These are phyloP conservation scores for Elongisporangium undulatum DNA, from an alignment of 352 stramenopile species.

Conservation along the genomic window DNA sequence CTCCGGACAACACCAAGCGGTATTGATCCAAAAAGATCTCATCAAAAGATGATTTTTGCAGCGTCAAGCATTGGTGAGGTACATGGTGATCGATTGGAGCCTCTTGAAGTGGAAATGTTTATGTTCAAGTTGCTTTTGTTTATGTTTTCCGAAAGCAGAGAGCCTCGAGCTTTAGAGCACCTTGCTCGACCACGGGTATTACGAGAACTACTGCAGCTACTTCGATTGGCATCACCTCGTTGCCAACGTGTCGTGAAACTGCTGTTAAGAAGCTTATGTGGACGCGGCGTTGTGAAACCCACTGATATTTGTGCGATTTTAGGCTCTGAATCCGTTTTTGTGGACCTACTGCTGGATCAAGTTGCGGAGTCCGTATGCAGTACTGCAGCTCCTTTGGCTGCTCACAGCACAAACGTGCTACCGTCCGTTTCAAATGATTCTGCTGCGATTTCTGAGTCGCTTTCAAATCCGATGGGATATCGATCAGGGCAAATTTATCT, in stretches of 20 bases:
- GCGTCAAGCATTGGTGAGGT: constrained; percentile 27
- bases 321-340: constrained; percentile 72
- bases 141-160: constrained; percentile 74
- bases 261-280: constrained; percentile 66
- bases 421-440: not conserved
- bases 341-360: constrained; percentile 85
- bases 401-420: constrained; percentile 42
- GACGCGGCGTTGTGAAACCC: constrained; percentile 62
- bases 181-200: constrained; percentile 59
- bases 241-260: constrained; percentile 83
- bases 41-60: constrained; percentile 33
- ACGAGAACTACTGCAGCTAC: constrained; percentile 69
- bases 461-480: constrained; percentile 81
- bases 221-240: constrained; percentile 69
- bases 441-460: constrained; percentile 48
- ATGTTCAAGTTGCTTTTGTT: constrained; percentile 74
- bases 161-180: constrained; percentile 49
- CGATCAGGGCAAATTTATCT: constrained; percentile 77
- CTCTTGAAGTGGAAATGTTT: constrained; percentile 73
- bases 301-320: constrained; percentile 64
- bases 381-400: constrained; percentile 57
- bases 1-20: constrained; percentile 45
- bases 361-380: constrained; percentile 84
- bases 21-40: constrained; percentile 17
- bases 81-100: constrained; percentile 49